Base-by-base conservation (phyloP, 2,329 filamentous ascomycete genomes). In the Emydomyces testavorans region DNA sequence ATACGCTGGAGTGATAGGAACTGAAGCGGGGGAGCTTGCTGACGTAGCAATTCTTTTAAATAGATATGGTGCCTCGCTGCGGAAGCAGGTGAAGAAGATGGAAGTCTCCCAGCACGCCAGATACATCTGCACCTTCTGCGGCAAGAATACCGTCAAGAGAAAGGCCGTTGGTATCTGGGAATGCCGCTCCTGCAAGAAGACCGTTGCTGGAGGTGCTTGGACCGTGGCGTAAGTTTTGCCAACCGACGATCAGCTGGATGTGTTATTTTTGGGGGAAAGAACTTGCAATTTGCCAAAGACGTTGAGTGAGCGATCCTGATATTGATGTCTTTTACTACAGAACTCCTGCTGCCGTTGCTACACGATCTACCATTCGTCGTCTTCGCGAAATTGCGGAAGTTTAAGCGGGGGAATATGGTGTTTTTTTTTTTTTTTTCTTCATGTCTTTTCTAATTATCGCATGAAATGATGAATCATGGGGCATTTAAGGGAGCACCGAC, bases 81-180 rank as follows among this genome's bases (percentile, higher is more conserved):
- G 89, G 76, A 96, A 96, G 82, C 89, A 88, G 72, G 83, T 92
- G 69, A 96, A 96, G 87, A 95, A 95, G 85, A 94, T 95, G 84
- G 92, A 96, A 83, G 85, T 96, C 72, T 85, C 86, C 66, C 92
- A 96, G 75, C 92, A 98, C 79, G 87, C 88, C 76, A 84, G 84
- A 72, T 96, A 95, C 72, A 82, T 82, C 69, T 96, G 90, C 82
- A 90, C 89, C 60, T 98, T 96, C 85, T 94, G 88, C 80, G 90
- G 90, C 69, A 96, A 96, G 83, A 83, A 81, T 70, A 85, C 83
- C 64, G 88, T 94, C 68, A 88, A 88, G 78, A 83, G 90, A 67
- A 78, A 87, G 68, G 82, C 86, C 56, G 85, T 90, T 63, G 89
- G 89, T 65, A 95, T 94, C 79, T 95, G 90, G 90, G 79, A 90